A percentile compares a stretch with the other conserved stretches of the same genome.
Evolutionary conservation across 306 rosid species (phyloP).

Genomic region (Quercus agrifolia): DNA sequence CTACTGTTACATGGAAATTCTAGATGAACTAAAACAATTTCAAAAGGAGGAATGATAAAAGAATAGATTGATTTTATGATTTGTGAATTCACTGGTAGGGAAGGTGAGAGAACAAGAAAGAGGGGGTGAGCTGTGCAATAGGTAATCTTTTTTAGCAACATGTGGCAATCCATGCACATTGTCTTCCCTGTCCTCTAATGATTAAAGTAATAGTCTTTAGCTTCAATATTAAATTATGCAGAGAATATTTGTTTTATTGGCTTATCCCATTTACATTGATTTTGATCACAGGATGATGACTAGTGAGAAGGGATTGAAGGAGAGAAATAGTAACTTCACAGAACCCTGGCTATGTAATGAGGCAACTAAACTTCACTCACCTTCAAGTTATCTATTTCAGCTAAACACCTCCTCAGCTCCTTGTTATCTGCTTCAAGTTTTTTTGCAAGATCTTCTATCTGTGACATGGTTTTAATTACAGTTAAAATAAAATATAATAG

Average conservation of each 20-base stretch:
- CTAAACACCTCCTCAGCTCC: slow-evolving; percentile 43
- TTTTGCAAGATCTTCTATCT: slow-evolving; percentile 60
- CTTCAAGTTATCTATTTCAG: slow-evolving; percentile 68
- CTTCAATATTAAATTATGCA: not conserved
- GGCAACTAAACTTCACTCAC: slow-evolving; percentile 33
- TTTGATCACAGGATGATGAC: not conserved
- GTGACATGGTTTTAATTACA: slow-evolving; percentile 22
- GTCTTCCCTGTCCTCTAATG: not conserved
- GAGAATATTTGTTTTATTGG: not conserved
- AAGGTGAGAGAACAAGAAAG: not conserved
- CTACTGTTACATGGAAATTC: not conserved
- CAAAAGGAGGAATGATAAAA: not conserved
- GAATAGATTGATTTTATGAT: not conserved
- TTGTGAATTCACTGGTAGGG: not conserved
- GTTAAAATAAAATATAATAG: not conserved
- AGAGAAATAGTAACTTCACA: slow-evolving; percentile 2
- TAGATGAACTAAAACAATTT: not conserved
- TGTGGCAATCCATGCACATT: not conserved
- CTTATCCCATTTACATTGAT: not conserved
- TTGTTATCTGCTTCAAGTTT: slow-evolving; percentile 66
- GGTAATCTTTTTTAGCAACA: not conserved
- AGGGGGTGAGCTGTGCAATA: not conserved
- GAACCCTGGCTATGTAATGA: slow-evolving; percentile 2
- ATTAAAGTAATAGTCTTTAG: not conserved
- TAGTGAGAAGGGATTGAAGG: not conserved